Conservation (phyloP, 768 basidiomycete species). For the Astraeus odoratus region DNA sequence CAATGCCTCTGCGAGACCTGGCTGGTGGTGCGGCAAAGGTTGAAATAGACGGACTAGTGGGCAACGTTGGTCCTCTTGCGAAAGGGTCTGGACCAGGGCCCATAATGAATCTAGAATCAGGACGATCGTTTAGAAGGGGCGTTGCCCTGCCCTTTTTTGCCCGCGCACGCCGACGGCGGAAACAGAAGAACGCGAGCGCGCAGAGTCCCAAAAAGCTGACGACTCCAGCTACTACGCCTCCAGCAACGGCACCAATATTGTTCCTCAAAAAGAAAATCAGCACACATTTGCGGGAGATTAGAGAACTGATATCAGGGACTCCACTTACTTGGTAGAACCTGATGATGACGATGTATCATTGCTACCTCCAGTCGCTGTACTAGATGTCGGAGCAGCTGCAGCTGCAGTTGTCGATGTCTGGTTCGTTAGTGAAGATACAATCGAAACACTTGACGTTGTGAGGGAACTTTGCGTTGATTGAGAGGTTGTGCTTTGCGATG, state of each 20-base stretch:
- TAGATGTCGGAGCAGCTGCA: conserved; percentile 5
- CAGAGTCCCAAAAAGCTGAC: conserved; percentile 12
- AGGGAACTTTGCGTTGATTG: not conserved
- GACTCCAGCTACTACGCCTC: conserved; percentile 14
- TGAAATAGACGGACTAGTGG: not conserved
- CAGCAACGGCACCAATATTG: conserved; percentile 11
- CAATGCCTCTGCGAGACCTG: not conserved
- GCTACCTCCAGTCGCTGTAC: conserved; percentile 7
- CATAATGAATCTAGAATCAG: conserved; percentile 5
- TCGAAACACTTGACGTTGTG: not conserved
- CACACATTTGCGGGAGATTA: not conserved
- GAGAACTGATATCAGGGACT: not conserved
- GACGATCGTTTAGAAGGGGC: conserved; percentile 5
- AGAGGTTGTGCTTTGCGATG: conserved; percentile 1
- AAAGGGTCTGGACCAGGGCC: not conserved
- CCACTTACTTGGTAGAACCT: conserved; percentile 10
- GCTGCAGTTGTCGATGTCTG: conserved; percentile 5
- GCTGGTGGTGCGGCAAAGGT: not conserved
- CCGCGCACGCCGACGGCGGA: conserved; percentile 4
- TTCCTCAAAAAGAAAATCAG: conserved; percentile 6
- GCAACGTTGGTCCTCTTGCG: not conserved
- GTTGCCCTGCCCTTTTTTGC: conserved; percentile 3
- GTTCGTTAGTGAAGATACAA: conserved; percentile 5
- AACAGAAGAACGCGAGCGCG: conserved; percentile 7
- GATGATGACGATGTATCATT: not conserved